A percentile compares a stretch with the other conserved stretches of the same genome.
These are phyloP conservation scores for Leptosphaerulina australis DNA, from an alignment of 2,329 filamentous ascomycete genomes.

Conservation along the genomic window DNA sequence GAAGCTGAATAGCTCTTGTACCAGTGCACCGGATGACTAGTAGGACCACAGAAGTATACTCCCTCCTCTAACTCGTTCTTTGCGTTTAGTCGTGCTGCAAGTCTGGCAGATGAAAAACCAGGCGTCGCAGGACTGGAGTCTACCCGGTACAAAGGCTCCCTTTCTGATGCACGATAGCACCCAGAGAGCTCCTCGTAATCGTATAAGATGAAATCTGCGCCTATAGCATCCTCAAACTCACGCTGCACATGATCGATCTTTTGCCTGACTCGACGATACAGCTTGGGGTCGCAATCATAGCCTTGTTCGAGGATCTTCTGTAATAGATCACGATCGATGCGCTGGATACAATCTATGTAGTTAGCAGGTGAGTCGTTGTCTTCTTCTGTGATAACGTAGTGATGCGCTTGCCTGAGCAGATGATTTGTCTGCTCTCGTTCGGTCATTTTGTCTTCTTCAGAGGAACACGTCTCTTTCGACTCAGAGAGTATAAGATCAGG, in stretches of 20 bases:
- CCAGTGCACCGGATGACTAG: constrained; percentile 33
- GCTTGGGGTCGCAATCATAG: constrained; percentile 25
- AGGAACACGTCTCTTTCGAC: constrained; percentile 7
- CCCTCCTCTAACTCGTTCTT: constrained; percentile 15
- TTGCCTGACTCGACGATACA: constrained; percentile 28
- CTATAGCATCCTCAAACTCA: constrained; percentile 21
- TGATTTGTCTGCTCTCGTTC: constrained; percentile 26
- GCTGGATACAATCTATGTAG: constrained; percentile 31
- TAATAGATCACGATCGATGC: constrained; percentile 35
- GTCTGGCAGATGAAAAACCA: not conserved
- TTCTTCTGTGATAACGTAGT: constrained; percentile 34
- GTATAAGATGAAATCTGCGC: constrained; percentile 8
- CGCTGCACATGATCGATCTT: constrained; percentile 29
- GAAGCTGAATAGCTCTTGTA: constrained; percentile 26
- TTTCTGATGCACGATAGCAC: constrained; percentile 3
- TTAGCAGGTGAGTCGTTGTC: constrained; percentile 23
- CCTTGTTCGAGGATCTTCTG: constrained; percentile 23
- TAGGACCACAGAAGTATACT: constrained; percentile 32
- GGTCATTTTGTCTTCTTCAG: constrained; percentile 12
- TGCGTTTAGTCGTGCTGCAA: not conserved
- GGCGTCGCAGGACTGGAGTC: not conserved
- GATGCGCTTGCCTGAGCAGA: constrained; percentile 36
- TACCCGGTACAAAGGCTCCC: not conserved
- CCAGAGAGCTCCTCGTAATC: constrained; percentile 17
- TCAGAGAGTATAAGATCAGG: constrained; percentile 15